Base-by-base conservation (phyloP, 2,329 filamentous ascomycete genomes). In the Domatiomyces globalis region DNA sequence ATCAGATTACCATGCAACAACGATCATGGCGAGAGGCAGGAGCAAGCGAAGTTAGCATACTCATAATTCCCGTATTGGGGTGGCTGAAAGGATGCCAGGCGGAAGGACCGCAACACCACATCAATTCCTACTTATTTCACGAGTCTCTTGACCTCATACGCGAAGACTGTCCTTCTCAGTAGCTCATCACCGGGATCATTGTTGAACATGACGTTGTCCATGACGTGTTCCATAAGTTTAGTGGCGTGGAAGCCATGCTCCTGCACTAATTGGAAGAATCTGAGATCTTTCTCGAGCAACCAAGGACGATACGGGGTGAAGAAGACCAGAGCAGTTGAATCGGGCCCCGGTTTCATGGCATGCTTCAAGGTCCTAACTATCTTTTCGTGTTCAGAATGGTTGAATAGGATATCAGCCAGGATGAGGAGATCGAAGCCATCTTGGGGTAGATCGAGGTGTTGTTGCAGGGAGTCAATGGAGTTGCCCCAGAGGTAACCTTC, bases 231-330 rank as follows among this genome's bases (percentile, higher is more conserved):
- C 46, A 89, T 72, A 33, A 94, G 75, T 71, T 90, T 87, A 57
- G 83, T 81, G 2, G 95, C 88, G 15, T 69, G 68, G 54, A 95
- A 85, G 0, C 87, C 88, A 47, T 73, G 75, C 49, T 78, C 77
- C 53, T 78, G 73, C 4, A 83, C 85, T 52, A 88, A 63, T 47
- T 88, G 84, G 63, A 95, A 95, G 71, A 95, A 95, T 3, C 77
- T 78, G 65, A 94, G 73, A 62, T 95, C 92, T 66, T 87, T 85
- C 56, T 88, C 77, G 61, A 85, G 74, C 63, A 95, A 72, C 89
- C 89, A 95, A 1, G 90, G 89, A 56, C 92, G 76, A 69, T 96
- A 95, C 18, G 87, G 89, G 0, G 89, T 94, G 71, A 95, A 96
- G 67, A 95, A 94, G 6, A 95, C 88, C 61, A 89, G 78, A 1